Conservation (phyloP, 192 early-diverging fungal genomes). For the Kappamyces sp. region DNA sequence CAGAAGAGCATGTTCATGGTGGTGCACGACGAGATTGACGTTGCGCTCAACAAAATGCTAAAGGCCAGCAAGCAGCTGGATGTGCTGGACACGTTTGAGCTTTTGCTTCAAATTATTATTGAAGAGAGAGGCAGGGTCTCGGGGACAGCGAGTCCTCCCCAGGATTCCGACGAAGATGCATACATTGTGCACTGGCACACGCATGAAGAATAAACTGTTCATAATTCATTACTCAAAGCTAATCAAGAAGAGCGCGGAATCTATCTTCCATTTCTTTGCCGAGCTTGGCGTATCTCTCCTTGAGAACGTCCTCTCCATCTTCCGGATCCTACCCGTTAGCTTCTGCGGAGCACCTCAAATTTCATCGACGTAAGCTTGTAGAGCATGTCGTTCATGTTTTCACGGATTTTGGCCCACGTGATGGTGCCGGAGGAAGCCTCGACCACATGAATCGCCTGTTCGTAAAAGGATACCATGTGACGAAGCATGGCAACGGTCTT, state of each 20-base stretch:
- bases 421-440: slow-evolving; percentile 84
- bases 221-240: slow-evolving; percentile 13
- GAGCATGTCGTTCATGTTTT: slow-evolving; percentile 82
- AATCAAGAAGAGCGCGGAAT: slow-evolving; percentile 76
- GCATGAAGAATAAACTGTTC: not conserved
- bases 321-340: slow-evolving; percentile 66
- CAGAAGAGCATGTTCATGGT: slow-evolving; percentile 7
- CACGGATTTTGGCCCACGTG: slow-evolving; percentile 93
- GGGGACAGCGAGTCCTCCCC: too few relatives aligned
- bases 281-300: slow-evolving; percentile 83
- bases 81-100: slow-evolving; percentile 11
- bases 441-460: slow-evolving; percentile 87
- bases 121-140: slow-evolving; percentile 3
- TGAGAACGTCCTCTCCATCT: slow-evolving; percentile 85
- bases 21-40: slow-evolving; percentile 6
- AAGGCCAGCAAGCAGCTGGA: not conserved
- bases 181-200: too few relatives aligned
- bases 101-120: slow-evolving; percentile 8
- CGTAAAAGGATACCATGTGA: slow-evolving; percentile 97
- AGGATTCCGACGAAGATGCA: too few relatives aligned
- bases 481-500: slow-evolving; percentile 98
- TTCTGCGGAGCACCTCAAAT: slow-evolving; percentile 64
- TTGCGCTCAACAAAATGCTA: too few relatives aligned
- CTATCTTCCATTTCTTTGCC: slow-evolving; percentile 94
- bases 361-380: slow-evolving; percentile 99